Base-by-base conservation (phyloP, 2,329 filamentous ascomycete species). In the Basipetospora chlamydospora region DNA sequence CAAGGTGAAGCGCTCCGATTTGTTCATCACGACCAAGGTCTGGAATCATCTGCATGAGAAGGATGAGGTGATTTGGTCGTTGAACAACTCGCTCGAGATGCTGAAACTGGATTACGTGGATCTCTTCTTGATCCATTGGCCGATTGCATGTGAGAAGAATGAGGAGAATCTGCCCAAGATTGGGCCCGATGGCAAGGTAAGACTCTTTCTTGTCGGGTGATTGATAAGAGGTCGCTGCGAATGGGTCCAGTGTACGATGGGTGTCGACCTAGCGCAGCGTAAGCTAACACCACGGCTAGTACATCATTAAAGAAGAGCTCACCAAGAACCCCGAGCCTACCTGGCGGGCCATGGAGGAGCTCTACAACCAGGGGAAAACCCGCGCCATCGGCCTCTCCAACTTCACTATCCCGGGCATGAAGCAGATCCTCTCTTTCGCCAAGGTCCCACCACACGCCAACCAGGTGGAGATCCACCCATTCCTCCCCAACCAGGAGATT, bases 21-120 rank as follows among this genome's bases (percentile, higher is more conserved):
- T 55, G 9, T 56, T 49, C 34, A 23, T 51, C 33, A 28, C 29
- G 12, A 38, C 29, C 45, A 83, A 83, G 64, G 66, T 82, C 21
- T 66, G 62, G 63, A 66, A 65, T 46, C 77, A 77, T 46, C 51
- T 48, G 59, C 71, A 76, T 47, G 70, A 67, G 53, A 73, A 77
- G 47, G 66, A 70, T 46, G 58, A 68, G 35, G 73, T 76, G 30
- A 62, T 65, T 43, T 59, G 63, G 37, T 72, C 70, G 5, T 59
- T 75, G 9, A 60, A 70, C 42, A 64, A 67, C 33, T 70, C 67
- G 3, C 57, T 77, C 31, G 60, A 65, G 47, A 65, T 67, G 47
- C 60, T 77, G 39, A 60, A 63, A 34, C 60, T 67, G 3, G 68
- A 72, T 38, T 76, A 76, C 49, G 59, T 76, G 28, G 72, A 75